Evolutionary conservation across 179 eudicot genomes (phyloP).

Genomic region (Nepenthes alata): DNA sequence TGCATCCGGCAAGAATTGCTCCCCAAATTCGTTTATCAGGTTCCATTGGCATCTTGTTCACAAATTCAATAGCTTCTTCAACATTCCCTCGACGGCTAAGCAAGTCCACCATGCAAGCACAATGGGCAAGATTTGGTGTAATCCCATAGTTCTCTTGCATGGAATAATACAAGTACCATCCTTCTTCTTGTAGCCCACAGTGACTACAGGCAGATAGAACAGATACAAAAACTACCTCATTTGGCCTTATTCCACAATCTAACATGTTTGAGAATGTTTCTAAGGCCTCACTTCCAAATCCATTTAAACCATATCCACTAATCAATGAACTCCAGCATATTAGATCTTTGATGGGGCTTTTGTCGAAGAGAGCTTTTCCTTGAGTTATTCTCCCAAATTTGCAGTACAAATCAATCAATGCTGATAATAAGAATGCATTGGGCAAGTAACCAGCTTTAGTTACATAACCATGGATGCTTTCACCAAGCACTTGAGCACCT

Average conservation of each 20-base stretch:
- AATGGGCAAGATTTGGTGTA: conserved; percentile 45
- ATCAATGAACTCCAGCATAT: conserved; percentile 78
- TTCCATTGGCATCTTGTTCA: conserved; percentile 45
- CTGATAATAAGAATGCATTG: conserved; percentile 41
- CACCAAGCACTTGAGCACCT: conserved; percentile 30
- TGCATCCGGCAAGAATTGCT: conserved; percentile 66
- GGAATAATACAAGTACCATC: conserved; percentile 48
- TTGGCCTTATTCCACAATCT: conserved; percentile 36
- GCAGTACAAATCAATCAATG: conserved; percentile 53
- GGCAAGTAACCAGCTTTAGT: conserved; percentile 37
- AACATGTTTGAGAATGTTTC: conserved; percentile 49
- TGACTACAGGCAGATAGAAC: conserved; percentile 63
- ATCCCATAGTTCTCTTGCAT: conserved; percentile 47
- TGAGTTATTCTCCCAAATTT: conserved; percentile 45
- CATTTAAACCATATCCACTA: conserved; percentile 60
- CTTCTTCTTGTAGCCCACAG: conserved; percentile 59
- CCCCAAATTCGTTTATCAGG: conserved; percentile 76
- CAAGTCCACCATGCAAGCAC: conserved; percentile 74
- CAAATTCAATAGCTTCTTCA: conserved; percentile 56
- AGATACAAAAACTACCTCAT: conserved; percentile 52
- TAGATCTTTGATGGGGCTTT: conserved; percentile 32
- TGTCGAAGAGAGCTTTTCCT: conserved; percentile 41
- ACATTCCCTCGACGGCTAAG: conserved; percentile 64
- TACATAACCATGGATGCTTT: conserved; percentile 42
- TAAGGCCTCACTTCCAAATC: conserved; percentile 39